Base-by-base conservation (phyloP, 331 rosid species). In the Phaseolus coccineus region DNA sequence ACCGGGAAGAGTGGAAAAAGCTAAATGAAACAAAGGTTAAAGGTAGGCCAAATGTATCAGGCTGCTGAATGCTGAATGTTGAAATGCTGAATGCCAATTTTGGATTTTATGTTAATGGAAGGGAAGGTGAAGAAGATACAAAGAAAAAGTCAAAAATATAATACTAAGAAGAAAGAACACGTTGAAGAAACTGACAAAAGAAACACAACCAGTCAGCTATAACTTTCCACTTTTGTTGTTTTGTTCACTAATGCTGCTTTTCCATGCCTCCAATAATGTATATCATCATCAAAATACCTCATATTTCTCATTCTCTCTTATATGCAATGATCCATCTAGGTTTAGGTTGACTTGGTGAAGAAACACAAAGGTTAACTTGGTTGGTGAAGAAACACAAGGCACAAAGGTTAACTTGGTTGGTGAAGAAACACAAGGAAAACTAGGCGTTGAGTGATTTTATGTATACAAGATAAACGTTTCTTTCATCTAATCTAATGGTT, bases 241-340 rank as follows among this genome's bases (percentile, higher is more conserved):
- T 37, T 80, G 74, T 80, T 80, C 79, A 80, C 74, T 52, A 53
- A 51, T 73, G 37, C 25, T n/a, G 35, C 58, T 52, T 80, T 80
- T 37, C 25, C 44, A 14, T 37, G 62, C 50, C 50, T 51, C 31
- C 31, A 51, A 50, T 28, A 14, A 47, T 46, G 30, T 46, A 27
- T 15, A 28, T 46, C 4, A 42, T 69, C 57, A 47, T 19, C 3
- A 19, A 33, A 52, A 52, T 71, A 52, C n/a, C 50, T 33, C 22
- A 71, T 19, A 19, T 6, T 0, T 6, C 0, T 71, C 63, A 31
- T 13, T 71, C 63, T 19, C 48, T 30, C 11, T 3, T 8, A 48
- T 8, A 70, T 30, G 39, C 4, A 0, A 8, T 16, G 4, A 61
- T 61, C 5, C 22, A 61, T 35, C 39, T 35, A 35, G 39, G 39